Conservation (phyloP, 257 asterid genomes). For the Petrea volubilis region DNA sequence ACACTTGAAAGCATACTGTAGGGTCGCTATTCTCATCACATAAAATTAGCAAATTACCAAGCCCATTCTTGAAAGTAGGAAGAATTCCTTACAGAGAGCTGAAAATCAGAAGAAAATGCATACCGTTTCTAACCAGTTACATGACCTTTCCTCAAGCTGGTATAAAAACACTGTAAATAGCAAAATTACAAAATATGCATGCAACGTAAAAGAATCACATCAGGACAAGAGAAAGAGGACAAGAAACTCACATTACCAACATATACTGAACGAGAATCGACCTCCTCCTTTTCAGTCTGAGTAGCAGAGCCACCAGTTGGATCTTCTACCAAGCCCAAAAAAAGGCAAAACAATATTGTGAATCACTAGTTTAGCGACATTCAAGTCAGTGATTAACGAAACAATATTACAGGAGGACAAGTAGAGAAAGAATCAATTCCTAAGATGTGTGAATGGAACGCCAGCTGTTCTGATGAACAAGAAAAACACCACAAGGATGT, state of each 20-base stretch:
- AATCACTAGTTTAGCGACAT: slow-evolving; percentile 4
- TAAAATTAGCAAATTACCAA: background rate
- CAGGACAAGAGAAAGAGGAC: background rate
- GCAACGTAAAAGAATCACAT: background rate
- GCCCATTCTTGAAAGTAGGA: background rate
- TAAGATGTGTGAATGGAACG: background rate
- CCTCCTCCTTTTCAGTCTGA: slow-evolving; percentile 76
- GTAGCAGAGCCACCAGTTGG: slow-evolving; percentile 41
- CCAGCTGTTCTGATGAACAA: background rate
- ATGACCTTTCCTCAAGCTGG: background rate
- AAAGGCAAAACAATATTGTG: background rate
- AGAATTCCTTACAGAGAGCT: background rate
- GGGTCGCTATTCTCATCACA: background rate
- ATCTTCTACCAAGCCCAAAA: slow-evolving; percentile 42
- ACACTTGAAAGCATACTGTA: background rate
- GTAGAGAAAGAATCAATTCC: background rate
- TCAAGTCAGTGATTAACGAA: background rate
- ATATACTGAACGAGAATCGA: slow-evolving; percentile 68
- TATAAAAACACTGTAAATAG: background rate
- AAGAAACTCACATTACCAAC: slow-evolving; percentile 69
- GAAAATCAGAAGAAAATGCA: background rate
- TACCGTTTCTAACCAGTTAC: background rate
- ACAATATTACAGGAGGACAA: background rate
- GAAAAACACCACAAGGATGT: background rate
- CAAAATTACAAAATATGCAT: background rate